phyloP scores from a whole-genome alignment of 2,329 filamentous ascomycete genomes.

The Fusarium globosum region DNA sequence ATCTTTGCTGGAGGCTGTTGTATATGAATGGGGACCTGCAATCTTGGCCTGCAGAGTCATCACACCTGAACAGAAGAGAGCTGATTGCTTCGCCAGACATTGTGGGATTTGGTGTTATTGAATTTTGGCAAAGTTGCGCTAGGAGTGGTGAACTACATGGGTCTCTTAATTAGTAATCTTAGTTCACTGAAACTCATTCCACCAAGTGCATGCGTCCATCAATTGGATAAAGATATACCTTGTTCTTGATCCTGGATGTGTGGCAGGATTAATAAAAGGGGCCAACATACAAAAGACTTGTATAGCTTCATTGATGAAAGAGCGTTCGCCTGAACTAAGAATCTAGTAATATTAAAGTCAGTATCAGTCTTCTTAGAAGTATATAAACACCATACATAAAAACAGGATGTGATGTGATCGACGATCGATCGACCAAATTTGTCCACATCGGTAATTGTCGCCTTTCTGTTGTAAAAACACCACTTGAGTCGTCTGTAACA shows the following conservation, averaged over 20 bases:
- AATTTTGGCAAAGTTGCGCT: rapidly evolving
- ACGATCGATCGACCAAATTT: rapidly evolving
- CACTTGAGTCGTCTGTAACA: not conserved
- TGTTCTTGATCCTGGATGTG: not conserved
- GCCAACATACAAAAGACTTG: rapidly evolving
- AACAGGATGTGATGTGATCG: not conserved
- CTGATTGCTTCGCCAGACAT: rapidly evolving
- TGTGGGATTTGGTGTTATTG: rapidly evolving
- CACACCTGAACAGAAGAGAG: not conserved
- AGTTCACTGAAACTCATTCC: too few relatives aligned
- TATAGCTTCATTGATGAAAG: rapidly evolving
- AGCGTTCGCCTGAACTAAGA: too few relatives aligned
- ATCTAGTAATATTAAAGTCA: too few relatives aligned
- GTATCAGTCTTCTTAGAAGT: rapidly evolving
- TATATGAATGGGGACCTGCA: rapidly evolving
- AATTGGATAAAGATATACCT: not conserved
- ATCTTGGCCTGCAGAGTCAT: not conserved
- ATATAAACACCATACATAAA: not conserved
- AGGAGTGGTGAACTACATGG: rapidly evolving
- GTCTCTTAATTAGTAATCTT: too few relatives aligned
- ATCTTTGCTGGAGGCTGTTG: too few relatives aligned
- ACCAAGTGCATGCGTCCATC: too few relatives aligned
- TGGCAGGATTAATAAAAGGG: not conserved
- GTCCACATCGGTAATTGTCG: not conserved
- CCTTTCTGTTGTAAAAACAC: not conserved